Percentiles rank a stretch among this genome's conserved stretches.
Evolutionary conservation across 192 early-diverging fungal genomes (phyloP).

Genomic region (Coemansia sp.): DNA sequence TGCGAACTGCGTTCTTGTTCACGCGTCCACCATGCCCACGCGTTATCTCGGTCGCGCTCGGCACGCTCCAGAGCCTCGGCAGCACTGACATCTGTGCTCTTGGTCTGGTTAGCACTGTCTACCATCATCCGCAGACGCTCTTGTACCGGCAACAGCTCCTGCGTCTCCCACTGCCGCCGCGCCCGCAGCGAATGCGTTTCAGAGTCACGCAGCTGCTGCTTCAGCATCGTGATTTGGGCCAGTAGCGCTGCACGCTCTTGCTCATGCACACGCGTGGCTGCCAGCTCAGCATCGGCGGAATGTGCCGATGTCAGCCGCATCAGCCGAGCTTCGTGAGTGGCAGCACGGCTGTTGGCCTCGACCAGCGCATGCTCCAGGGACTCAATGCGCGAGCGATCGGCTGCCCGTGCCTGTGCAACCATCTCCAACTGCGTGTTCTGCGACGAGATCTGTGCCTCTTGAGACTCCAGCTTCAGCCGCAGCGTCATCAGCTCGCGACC

Average conservation of each 20-base stretch:
- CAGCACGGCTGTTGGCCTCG: conserved; percentile 27
- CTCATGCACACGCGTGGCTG: conserved; percentile 28
- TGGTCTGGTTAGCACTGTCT: background rate
- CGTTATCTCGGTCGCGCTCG: conserved; percentile 26
- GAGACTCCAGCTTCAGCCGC: conserved; percentile 12
- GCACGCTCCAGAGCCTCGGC: conserved; percentile 22
- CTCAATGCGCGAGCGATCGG: conserved; percentile 18
- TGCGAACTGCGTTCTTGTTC: conserved; percentile 44
- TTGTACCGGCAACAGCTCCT: conserved; percentile 44
- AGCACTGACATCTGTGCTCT: background rate
- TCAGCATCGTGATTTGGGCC: conserved; percentile 39
- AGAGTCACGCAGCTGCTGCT: conserved; percentile 24
- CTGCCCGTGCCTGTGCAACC: conserved; percentile 26
- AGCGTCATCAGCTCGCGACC: conserved; percentile 23
- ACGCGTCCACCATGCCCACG: conserved; percentile 40
- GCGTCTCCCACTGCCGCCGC: conserved; percentile 41
- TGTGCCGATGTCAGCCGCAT: conserved; percentile 14
- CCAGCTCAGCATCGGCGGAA: conserved; percentile 23
- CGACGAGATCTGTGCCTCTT: conserved; percentile 24
- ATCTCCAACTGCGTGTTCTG: conserved; percentile 35
- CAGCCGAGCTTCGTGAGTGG: conserved; percentile 15
- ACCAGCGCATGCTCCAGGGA: conserved; percentile 30
- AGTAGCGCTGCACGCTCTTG: conserved; percentile 34
- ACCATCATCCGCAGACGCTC: conserved; percentile 35
- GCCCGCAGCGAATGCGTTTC: conserved; percentile 32